Evolutionary conservation across 768 basidiomycete genomes (phyloP), one percentile per base, ranked within the genome.

Genomic region (Leucosporidium creatinivorum): DNA sequence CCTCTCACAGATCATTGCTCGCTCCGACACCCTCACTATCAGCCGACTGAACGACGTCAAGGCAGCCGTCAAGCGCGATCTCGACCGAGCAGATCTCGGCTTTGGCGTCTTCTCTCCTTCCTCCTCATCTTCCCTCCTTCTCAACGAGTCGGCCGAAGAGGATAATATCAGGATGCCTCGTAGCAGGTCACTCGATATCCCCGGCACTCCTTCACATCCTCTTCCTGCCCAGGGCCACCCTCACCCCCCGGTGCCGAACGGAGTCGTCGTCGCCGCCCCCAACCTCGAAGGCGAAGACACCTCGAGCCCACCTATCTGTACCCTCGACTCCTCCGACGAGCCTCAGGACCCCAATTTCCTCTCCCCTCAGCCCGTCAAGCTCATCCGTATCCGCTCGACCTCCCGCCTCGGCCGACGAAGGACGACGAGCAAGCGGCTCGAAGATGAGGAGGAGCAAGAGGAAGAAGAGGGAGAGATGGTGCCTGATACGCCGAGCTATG

Each of bases 21-120:
- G 57, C 15, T 39, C 57, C 21, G 64, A 65, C 50, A 50, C 39
- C 4, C 36, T 65, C 18, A 65, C 64, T 5, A 36, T 28, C 4
- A 23, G 10, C 2, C 47, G 50, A 12, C 56, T 65, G 4, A 31
- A 6, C 15, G 64, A 49, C 5, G 23, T 49, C 58, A 54, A 56
- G 26, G 31, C 64, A 18, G 64, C 58, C 36, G 58, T 65, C 36
- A 44, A 36, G 57, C 57, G 58, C 2, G 58, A 65, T 48, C 36
- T 65, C 30, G 8, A 30, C 31, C 12, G 48, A 5, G 49, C 33
- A 26, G 49, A 48, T 5, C 26, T 65, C 17, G 23, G 21, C 19
- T 65, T 49, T 12, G 48, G 48, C n/a, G 12, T 39, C 13, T 58
- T 58, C 26, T 23, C 58, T n/a, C 36, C 58, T 4, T 19, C 55